Percentiles rank a stretch among this genome's conserved stretches.
Evolutionary conservation across 2,329 filamentous ascomycete genomes (phyloP).

Genomic region (Mollisia scopiformis): DNA sequence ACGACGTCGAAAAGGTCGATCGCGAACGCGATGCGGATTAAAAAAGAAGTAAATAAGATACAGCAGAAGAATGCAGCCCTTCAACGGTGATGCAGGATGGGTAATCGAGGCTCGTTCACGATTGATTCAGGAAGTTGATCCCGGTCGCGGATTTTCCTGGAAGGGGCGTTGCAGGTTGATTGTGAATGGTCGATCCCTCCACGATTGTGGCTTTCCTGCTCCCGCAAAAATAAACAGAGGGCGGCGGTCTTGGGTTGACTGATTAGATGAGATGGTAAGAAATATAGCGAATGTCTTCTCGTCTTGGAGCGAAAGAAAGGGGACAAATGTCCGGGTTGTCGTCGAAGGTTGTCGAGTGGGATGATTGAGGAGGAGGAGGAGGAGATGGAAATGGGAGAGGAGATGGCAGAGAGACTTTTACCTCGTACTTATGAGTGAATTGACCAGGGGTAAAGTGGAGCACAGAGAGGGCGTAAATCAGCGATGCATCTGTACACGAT

Average conservation of each 20-base stretch:
- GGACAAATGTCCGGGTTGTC: not conserved
- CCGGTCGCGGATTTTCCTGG: not conserved
- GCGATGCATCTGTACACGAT: not conserved
- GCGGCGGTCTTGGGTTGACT: too few relatives aligned
- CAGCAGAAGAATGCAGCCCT: conserved; percentile 8
- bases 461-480: not conserved
- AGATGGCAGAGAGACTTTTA: conserved; percentile 1
- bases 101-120: too few relatives aligned
- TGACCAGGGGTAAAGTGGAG: not conserved
- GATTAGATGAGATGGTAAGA: too few relatives aligned
- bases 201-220: conserved; percentile 2
- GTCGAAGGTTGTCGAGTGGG: not conserved
- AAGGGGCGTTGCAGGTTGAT: not conserved
- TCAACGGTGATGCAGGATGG: conserved; percentile 10
- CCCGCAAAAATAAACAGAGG: too few relatives aligned
- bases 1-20: conserved; percentile 8
- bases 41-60: conserved; percentile 10
- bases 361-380: not conserved
- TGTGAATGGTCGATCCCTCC: not conserved
- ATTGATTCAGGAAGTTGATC: not conserved
- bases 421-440: not conserved
- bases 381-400: not conserved
- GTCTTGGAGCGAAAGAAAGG: not conserved
- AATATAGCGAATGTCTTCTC: conserved; percentile 1
- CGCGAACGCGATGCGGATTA: conserved; percentile 13